Conservation (phyloP, 371 early-diverging fungal genomes). For the Entomophthora muscae region DNA sequence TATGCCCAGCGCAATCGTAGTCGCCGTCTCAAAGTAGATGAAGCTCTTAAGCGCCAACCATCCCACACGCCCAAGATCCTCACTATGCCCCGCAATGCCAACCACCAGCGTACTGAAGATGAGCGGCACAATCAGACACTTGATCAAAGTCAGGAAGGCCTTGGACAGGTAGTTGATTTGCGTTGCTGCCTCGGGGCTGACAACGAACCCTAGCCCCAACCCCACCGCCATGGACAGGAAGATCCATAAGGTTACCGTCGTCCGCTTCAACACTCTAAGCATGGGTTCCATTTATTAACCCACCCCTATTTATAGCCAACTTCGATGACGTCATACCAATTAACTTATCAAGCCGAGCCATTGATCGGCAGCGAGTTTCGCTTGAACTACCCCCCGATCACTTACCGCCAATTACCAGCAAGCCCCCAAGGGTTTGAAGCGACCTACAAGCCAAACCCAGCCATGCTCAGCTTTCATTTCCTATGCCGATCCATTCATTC, state of each 20-base stretch:
- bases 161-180: slow-evolving; percentile 28
- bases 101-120: slow-evolving; percentile 51
- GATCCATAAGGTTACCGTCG: slow-evolving; percentile 22
- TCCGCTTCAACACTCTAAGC: background rate
- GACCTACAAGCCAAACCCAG: no score
- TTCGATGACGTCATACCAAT: no score
- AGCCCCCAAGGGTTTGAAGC: no score
- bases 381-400: no score
- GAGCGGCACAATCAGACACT: slow-evolving; percentile 43
- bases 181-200: slow-evolving; percentile 23
- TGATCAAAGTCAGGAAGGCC: slow-evolving; percentile 49
- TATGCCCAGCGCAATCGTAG: slow-evolving; percentile 44
- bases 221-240: slow-evolving; percentile 35
- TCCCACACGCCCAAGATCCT: slow-evolving; percentile 39
- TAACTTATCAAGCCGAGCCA: no score
- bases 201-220: slow-evolving; percentile 34
- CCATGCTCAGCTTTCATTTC: no score
- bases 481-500: no score
- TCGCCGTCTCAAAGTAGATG: slow-evolving; percentile 44
- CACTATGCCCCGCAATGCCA: slow-evolving; percentile 58
- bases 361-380: no score
- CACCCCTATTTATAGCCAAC: no score
- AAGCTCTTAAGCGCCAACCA: slow-evolving; percentile 45
- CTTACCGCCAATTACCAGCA: no score
- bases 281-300: no score